These are phyloP conservation scores for Teratosphaeriaceae sp. DNA, from an alignment of 2,329 filamentous ascomycete species.

Conservation along the genomic window DNA sequence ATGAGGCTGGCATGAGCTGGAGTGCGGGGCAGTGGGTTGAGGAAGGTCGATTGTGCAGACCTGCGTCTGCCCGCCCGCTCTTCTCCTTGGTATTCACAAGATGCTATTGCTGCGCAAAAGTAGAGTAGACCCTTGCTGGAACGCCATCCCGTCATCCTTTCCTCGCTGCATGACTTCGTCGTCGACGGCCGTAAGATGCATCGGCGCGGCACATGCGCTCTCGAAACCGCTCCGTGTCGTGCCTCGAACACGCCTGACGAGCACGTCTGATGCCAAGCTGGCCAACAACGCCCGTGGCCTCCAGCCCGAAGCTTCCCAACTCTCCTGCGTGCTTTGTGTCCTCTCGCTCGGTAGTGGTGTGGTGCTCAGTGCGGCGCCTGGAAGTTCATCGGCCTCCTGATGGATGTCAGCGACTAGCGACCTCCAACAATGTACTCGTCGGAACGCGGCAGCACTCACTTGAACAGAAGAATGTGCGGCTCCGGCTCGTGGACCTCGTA, in stretches of 20 bases:
- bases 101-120: background rate
- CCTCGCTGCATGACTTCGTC: conserved; percentile 1
- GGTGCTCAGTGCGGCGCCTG: conserved; percentile 50
- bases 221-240: background rate
- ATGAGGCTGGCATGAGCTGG: no score
- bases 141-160: background rate
- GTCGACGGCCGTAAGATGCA: background rate
- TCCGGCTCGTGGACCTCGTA: conserved; percentile 99
- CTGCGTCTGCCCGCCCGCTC: no score
- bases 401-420: background rate
- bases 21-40: no score
- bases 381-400: conserved; percentile 76
- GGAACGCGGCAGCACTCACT: conserved; percentile 60
- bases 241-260: background rate
- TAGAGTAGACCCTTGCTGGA: background rate
- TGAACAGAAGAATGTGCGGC: conserved; percentile 97
- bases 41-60: no score
- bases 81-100: background rate
- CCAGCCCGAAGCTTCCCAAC: no score
- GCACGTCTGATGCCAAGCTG: no score
- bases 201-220: background rate
- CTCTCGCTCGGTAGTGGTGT: background rate
- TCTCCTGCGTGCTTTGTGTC: background rate
- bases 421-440: background rate
- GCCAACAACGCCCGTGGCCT: no score